Base-by-base conservation (phyloP, 1,284 basidiomycete genomes). In the Coniferiporia weirii region DNA sequence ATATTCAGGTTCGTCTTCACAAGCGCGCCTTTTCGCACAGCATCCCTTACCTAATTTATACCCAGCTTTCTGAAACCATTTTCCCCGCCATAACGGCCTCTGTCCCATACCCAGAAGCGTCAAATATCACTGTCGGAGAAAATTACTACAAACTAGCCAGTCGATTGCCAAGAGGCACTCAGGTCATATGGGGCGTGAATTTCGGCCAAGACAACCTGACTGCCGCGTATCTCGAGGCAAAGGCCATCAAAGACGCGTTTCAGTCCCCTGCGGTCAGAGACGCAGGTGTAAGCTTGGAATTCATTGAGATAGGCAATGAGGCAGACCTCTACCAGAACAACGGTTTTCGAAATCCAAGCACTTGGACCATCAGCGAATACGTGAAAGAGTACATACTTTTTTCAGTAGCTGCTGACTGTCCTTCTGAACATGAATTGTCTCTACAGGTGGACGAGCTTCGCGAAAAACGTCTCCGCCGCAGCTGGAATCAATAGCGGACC, bases 111-210 rank as follows among this genome's bases (percentile, higher is more conserved):
- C 87, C 85, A 0, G 85, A 87, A 67, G 84, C 85, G 4, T 70
- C 69, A 0, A 75, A 72, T 22, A 78, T 87, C 61, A 76, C 73
- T 1, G 80, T 86, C 48, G 84, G 86, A 2, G 72, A 81, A 65
- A 75, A 69, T n/a, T 88, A 76, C 65, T 89, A 87, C 64, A 65
- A 72, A 15, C 70, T 83, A 3, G 79, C 80, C 2, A 74, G 75
- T 34, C 81, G 82, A 65, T 76, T 89, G 49, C 84, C 83, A 34
- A 63, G 69, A 12, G 80, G 76, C 32, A 84, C 83, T 1, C 77
- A 75, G 64, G 82, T 86, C 63, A 82, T 76, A n/a, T 89, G 83
- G 83, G 87, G 85, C n/a, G 74, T 89, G 56, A 87, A 88, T 68
- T 70, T 88, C 20, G 80, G 82, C 10, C 65, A 72, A 35, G 71